phyloP scores from a whole-genome alignment of 805 yeast genomes.

The Priceomyces melissophilus region DNA sequence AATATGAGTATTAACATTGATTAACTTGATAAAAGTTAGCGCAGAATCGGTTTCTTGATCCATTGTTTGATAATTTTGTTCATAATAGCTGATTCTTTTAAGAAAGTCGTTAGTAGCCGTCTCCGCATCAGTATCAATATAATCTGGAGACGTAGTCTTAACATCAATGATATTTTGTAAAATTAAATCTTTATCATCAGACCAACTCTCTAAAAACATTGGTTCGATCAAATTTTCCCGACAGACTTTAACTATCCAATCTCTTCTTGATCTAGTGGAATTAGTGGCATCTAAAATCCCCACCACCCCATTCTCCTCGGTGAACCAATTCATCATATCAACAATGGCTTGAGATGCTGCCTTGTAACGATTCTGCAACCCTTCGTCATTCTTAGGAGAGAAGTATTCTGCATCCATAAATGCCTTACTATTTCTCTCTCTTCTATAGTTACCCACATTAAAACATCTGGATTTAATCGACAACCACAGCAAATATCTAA shows the following conservation, averaged over 20 bases:
- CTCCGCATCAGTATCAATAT: slow-evolving; percentile 63
- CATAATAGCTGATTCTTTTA: slow-evolving; percentile 70
- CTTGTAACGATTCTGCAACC: slow-evolving; percentile 56
- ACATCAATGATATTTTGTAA: slow-evolving; percentile 81
- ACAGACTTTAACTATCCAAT: slow-evolving; percentile 57
- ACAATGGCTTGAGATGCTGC: slow-evolving; percentile 70
- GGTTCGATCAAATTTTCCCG: slow-evolving; percentile 74
- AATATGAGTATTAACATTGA: slow-evolving; percentile 85
- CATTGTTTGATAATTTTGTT: slow-evolving; percentile 73
- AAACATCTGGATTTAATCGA: slow-evolving; percentile 83
- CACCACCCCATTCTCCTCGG: slow-evolving; percentile 75
- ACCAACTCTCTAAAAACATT: slow-evolving; percentile 88
- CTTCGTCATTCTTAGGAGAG: slow-evolving; percentile 62
- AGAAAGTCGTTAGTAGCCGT: slow-evolving; percentile 70
- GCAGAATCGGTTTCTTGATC: slow-evolving; percentile 54
- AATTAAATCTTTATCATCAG: slow-evolving; percentile 77
- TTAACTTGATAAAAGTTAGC: slow-evolving; percentile 79
- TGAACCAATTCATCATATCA: slow-evolving; percentile 87
- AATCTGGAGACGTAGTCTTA: slow-evolving; percentile 83
- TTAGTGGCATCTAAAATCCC: slow-evolving; percentile 95
- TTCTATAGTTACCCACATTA: slow-evolving; percentile 83
- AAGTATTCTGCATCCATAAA: slow-evolving; percentile 78
- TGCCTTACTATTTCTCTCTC: slow-evolving; percentile 49
- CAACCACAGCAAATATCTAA: slow-evolving; percentile 88
- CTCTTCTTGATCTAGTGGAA: slow-evolving; percentile 71